These are phyloP conservation scores for Coniferiporia sulphurascens DNA, from an alignment of 1,284 basidiomycete genomes.

Conservation along the genomic window DNA sequence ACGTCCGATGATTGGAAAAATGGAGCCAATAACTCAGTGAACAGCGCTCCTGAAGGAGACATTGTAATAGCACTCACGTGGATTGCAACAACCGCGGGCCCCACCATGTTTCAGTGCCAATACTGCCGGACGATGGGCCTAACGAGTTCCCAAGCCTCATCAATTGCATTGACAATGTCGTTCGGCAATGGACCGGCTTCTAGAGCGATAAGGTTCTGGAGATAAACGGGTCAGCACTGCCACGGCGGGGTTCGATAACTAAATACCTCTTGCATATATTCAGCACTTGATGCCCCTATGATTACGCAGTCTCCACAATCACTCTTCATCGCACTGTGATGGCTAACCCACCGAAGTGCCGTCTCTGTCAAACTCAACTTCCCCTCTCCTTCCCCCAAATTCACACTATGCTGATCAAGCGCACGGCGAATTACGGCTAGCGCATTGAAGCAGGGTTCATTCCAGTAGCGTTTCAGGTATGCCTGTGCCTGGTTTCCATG, in stretches of 20 bases:
- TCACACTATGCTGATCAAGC: constrained; percentile 18
- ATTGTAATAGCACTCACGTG: too few species aligned
- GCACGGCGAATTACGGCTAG: constrained; percentile 15
- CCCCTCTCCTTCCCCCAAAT: neutral
- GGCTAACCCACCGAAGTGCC: constrained; percentile 26
- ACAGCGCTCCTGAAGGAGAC: too few species aligned
- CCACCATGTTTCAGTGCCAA: neutral
- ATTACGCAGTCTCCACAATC: constrained; percentile 26
- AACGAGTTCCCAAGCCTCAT: neutral
- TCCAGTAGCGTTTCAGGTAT: constrained; percentile 9
- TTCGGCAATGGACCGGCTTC: neutral
- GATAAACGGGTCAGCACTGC: neutral
- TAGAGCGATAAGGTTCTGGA: neutral
- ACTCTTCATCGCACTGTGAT: constrained; percentile 25
- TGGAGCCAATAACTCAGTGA: too few species aligned
- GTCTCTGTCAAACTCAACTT: constrained; percentile 6
- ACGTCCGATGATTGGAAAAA: too few species aligned
- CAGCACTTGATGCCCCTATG: constrained; percentile 23
- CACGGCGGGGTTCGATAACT: neutral
- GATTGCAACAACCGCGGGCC: too few species aligned
- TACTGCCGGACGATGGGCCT: neutral
- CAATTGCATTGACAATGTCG: neutral
- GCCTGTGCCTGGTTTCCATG: constrained; percentile 4
- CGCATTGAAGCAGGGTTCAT: constrained; percentile 23
- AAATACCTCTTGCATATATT: neutral